phyloP scores from a whole-genome alignment of 73 alveolate species.

The Breviolum minutum region DNA sequence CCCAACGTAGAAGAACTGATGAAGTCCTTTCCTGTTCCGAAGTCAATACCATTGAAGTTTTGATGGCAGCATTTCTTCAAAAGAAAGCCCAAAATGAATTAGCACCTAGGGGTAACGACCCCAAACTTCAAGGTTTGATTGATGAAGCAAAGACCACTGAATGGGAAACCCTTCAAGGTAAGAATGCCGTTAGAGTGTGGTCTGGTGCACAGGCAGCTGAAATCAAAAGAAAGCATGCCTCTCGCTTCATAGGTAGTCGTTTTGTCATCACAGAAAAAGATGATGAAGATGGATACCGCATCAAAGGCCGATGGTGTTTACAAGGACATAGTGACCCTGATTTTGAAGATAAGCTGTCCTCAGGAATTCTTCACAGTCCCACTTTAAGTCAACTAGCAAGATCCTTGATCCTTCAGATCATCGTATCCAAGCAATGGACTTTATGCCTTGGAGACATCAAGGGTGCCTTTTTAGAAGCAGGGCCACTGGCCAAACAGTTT shows the following conservation, averaged over 20 bases:
- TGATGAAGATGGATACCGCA: constrained; percentile 3
- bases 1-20: not conserved
- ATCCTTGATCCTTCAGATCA: not conserved
- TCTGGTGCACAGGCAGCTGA: not conserved
- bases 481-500: not conserved
- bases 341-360: not conserved
- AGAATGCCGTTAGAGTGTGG: not conserved
- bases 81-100: constrained; percentile 7
- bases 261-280: not conserved
- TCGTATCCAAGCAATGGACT: not conserved
- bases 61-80: constrained; percentile 42
- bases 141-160: not conserved
- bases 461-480: not conserved
- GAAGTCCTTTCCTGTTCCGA: not conserved
- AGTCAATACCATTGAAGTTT: not conserved
- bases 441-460: not conserved
- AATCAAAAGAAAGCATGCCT: not conserved
- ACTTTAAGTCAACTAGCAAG: not conserved
- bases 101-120: not conserved
- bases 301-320: not conserved
- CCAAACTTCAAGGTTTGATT: not conserved
- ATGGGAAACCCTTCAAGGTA: constrained; percentile 24
- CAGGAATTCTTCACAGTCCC: not conserved
- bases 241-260: constrained; percentile 25
- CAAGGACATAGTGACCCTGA: constrained; percentile 40